A percentile compares a stretch with the other conserved stretches of the same genome.
Conservation (phyloP, 768 basidiomycete species). For the Amanita exitialis region DNA sequence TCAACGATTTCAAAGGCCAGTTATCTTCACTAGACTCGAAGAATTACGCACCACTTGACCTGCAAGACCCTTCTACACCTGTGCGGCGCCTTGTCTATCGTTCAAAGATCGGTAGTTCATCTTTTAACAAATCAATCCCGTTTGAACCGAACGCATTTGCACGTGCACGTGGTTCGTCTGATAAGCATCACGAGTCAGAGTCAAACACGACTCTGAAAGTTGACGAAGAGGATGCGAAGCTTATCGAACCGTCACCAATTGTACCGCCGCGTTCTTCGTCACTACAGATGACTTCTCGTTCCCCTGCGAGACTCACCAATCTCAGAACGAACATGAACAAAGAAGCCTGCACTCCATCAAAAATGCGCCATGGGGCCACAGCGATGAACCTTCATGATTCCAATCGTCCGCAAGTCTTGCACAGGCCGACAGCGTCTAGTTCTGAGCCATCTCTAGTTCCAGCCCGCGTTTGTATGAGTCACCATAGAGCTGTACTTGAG, state of each 20-base stretch:
- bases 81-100: constrained; percentile 31
- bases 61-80: constrained; percentile 57
- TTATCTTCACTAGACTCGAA: constrained; percentile 56
- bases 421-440: constrained; percentile 63
- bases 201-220: not conserved
- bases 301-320: constrained; percentile 20
- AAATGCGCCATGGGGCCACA: constrained; percentile 23
- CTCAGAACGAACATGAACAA: constrained; percentile 13
- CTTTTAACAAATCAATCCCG: constrained; percentile 12
- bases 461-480: constrained; percentile 6
- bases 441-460: constrained; percentile 78
- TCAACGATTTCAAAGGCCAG: constrained; percentile 67
- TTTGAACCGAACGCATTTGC: not conserved
- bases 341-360: constrained; percentile 19
- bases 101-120: constrained; percentile 20
- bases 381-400: constrained; percentile 23
- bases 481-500: not conserved
- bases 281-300: constrained; percentile 26
- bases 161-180: not conserved
- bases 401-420: constrained; percentile 48
- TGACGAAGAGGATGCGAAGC: not conserved
- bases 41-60: constrained; percentile 41
- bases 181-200: not conserved
- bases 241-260: constrained; percentile 18
- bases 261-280: constrained; percentile 44